These are phyloP conservation scores for Rhododendron ferrugineum DNA, from an alignment of 148 eudicot species.

Conservation along the genomic window DNA sequence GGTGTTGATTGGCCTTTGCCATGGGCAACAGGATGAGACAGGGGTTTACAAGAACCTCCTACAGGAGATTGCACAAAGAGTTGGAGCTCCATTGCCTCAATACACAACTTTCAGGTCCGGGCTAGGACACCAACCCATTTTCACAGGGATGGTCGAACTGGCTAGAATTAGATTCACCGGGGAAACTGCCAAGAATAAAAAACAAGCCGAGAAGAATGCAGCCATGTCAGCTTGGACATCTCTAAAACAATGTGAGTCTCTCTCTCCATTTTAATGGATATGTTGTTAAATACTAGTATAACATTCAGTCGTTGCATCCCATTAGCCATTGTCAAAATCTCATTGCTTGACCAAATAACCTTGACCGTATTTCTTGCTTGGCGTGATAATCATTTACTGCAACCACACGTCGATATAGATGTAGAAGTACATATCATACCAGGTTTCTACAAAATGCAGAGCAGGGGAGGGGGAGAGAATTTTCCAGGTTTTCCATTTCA, in stretches of 20 bases:
- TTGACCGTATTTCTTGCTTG: background rate
- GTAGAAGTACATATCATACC: background rate
- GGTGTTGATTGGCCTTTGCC: conserved; percentile 17
- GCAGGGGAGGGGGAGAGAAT: background rate
- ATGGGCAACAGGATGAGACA: conserved; percentile 55
- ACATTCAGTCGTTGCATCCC: background rate
- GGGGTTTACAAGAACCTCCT: conserved; percentile 74
- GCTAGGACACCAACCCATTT: conserved; percentile 63
- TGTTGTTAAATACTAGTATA: background rate
- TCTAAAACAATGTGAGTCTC: conserved; percentile 55
- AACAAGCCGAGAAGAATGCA: conserved; percentile 79
- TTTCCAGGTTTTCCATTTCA: background rate
- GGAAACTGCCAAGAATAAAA: conserved; percentile 71
- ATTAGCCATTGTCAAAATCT: background rate
- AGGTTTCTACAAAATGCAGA: background rate
- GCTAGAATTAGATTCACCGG: conserved; percentile 70
- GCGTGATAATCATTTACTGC: background rate
- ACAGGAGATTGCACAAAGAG: conserved; percentile 78
- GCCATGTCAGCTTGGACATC: conserved; percentile 82
- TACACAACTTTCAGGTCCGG: conserved; percentile 70
- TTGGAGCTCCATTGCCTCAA: conserved; percentile 67
- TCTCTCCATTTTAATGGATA: background rate
- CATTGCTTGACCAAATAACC: background rate
- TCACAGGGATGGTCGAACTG: conserved; percentile 72
- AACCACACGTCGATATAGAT: background rate